phyloP scores from a whole-genome alignment of 768 basidiomycete species.

The Pleurotus eryngii region DNA sequence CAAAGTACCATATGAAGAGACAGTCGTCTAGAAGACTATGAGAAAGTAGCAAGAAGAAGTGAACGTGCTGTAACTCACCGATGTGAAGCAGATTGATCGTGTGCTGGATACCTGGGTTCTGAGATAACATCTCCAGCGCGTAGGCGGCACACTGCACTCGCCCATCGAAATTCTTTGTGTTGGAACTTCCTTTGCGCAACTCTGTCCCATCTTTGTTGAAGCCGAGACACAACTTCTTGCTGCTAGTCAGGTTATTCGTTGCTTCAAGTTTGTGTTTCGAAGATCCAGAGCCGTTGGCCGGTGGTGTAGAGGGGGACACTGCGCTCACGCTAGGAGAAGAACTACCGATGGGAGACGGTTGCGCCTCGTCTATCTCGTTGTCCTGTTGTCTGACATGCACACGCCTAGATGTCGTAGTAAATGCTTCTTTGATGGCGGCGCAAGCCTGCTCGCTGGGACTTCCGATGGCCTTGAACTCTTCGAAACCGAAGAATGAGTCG shows the following conservation, averaged over 20 bases:
- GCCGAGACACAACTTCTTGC: not conserved
- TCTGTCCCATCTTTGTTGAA: not conserved
- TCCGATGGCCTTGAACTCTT: not conserved
- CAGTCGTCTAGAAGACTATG: slow-evolving; percentile 13
- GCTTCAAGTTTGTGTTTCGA: not conserved
- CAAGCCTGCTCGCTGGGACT: not conserved
- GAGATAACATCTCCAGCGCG: slow-evolving; percentile 8
- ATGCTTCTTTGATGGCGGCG: not conserved
- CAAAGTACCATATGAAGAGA: slow-evolving; percentile 22
- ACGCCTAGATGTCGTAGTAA: not conserved
- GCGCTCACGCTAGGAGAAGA: too few species aligned
- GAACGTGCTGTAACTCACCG: not conserved
- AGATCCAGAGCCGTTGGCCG: not conserved
- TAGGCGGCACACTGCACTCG: slow-evolving; percentile 7
- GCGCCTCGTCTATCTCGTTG: not conserved
- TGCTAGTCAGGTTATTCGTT: not conserved
- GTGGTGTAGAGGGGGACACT: not conserved
- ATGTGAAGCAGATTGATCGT: slow-evolving; percentile 9
- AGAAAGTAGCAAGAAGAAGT: not conserved
- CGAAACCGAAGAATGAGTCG: not conserved
- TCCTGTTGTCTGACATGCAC: not conserved
- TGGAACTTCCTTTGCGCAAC: not conserved
- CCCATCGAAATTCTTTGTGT: not conserved
- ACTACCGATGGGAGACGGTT: too few species aligned
- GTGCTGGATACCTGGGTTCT: slow-evolving; percentile 2